Percentiles rank a stretch among this genome's conserved stretches.
Evolutionary conservation across 75 land plant species (phyloP).

Genomic region (Selaginella tamariscina): DNA sequence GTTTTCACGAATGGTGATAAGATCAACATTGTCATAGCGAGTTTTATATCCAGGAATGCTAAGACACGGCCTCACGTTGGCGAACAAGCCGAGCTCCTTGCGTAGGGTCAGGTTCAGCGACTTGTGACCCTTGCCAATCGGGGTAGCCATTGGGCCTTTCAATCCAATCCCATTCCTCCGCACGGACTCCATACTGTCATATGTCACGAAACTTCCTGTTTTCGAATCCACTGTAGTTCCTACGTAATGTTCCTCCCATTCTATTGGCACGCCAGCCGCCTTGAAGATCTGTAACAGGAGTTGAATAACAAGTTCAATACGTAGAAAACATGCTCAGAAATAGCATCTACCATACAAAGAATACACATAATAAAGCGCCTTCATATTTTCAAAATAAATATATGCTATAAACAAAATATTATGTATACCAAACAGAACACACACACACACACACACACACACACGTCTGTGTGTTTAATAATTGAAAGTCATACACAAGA

Average conservation of each 20-base stretch:
- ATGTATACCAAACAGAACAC: no score
- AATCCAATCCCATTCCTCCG: conserved; percentile 2
- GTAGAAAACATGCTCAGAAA: no score
- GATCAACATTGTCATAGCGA: conserved; percentile 5
- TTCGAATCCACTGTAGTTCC: conserved; percentile 5
- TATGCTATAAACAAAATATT: no score
- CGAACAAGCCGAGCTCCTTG: conserved; percentile 1
- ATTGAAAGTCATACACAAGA: no score
- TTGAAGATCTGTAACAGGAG: conserved; percentile 5
- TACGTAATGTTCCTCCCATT: conserved; percentile 9
- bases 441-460: no score
- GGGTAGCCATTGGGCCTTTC: conserved; percentile 13
- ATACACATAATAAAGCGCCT: no score
- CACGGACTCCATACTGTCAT: conserved; percentile 10
- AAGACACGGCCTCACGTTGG: conserved; percentile 8
- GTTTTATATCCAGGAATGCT: conserved; percentile 11
- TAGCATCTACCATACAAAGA: no score
- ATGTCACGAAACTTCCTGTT: conserved; percentile 9
- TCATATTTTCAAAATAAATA: no score
- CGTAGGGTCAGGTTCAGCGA: conserved; percentile 2
- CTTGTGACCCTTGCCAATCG: conserved; percentile 12
- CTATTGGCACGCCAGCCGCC: not conserved
- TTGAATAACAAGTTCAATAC: no score
- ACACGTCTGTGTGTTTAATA: no score
- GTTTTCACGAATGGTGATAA: conserved; percentile 12